These are phyloP conservation scores for Gaeumannomyces tritici DNA, from an alignment of 2,329 filamentous ascomycete species.

Conservation along the genomic window DNA sequence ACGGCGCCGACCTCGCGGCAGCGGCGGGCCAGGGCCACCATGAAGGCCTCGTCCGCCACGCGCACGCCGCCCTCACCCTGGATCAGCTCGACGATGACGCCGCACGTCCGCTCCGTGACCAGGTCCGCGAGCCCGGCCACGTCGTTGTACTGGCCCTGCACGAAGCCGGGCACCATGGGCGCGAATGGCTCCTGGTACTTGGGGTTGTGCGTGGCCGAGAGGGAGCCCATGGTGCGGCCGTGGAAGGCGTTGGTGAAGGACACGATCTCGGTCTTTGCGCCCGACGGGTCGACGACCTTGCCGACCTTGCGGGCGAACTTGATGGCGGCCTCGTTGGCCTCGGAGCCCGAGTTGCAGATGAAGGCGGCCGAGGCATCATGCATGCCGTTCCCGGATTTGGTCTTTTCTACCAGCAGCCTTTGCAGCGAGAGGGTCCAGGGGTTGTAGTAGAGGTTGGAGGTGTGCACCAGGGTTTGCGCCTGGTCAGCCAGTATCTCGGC, in stretches of 20 bases:
- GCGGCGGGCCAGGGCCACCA: conserved; percentile 70
- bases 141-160: conserved; percentile 79
- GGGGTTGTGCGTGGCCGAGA: conserved; percentile 94
- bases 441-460: conserved; percentile 96
- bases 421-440: conserved; percentile 88
- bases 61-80: conserved; percentile 94
- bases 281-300: conserved; percentile 61
- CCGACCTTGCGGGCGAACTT: conserved; percentile 94
- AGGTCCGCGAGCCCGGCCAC: conserved; percentile 59
- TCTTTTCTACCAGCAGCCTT: conserved; percentile 74
- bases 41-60: conserved; percentile 72
- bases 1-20: conserved; percentile 84
- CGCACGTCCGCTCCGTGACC: conserved; percentile 79
- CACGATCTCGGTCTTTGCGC: conserved; percentile 72
- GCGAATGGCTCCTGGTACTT: conserved; percentile 95
- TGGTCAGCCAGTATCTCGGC: conserved; percentile 54
- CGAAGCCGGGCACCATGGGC: conserved; percentile 92
- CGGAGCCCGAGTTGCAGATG: conserved; percentile 90
- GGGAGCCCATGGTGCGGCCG: conserved; percentile 86
- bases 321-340: conserved; percentile 95
- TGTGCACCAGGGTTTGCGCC: conserved; percentile 73
- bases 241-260: conserved; percentile 93
- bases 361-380: conserved; percentile 72
- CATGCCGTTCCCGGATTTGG: conserved; percentile 71
- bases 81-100: conserved; percentile 93